Percentiles rank a stretch among this genome's conserved stretches.
Evolutionary conservation across 1,284 basidiomycete species (phyloP).

Genomic region (Exsudoporus floridanus): DNA sequence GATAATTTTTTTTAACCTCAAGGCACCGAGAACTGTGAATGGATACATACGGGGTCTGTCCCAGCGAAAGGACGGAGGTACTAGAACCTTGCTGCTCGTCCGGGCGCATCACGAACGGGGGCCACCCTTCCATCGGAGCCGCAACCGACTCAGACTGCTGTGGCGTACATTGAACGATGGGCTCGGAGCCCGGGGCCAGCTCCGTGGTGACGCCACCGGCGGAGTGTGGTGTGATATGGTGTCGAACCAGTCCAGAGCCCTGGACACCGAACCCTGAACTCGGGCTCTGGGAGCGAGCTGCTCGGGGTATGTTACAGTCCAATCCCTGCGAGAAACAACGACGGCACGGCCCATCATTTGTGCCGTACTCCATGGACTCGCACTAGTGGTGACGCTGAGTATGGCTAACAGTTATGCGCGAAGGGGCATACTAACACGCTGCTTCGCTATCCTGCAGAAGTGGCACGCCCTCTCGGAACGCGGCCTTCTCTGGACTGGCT

Average conservation of each 20-base stretch:
- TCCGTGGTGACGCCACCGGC: conserved; percentile 9
- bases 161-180: not conserved
- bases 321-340: conserved; percentile 19
- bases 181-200: not conserved
- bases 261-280: conserved; percentile 13
- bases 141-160: conserved; percentile 9
- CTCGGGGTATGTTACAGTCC: conserved; percentile 12
- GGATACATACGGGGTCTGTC: conserved; percentile 15
- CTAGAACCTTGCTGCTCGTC: conserved; percentile 9
- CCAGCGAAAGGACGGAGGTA: not conserved
- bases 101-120: not conserved
- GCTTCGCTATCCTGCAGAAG: conserved; percentile 19
- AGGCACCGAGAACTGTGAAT: not conserved
- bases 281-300: conserved; percentile 27
- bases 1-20: not conserved
- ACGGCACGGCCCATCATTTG: conserved; percentile 20
- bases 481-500: conserved; percentile 14
- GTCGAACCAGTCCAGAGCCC: conserved; percentile 9
- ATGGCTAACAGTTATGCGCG: not conserved
- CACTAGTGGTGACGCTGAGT: conserved; percentile 20
- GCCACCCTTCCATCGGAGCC: conserved; percentile 1
- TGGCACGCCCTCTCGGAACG: conserved; percentile 22
- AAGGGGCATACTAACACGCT: conserved; percentile 18
- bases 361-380: conserved; percentile 17
- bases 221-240: conserved; percentile 1